Conservation (phyloP, 768 basidiomycete species). For the Gloeophyllum trabeum region DNA sequence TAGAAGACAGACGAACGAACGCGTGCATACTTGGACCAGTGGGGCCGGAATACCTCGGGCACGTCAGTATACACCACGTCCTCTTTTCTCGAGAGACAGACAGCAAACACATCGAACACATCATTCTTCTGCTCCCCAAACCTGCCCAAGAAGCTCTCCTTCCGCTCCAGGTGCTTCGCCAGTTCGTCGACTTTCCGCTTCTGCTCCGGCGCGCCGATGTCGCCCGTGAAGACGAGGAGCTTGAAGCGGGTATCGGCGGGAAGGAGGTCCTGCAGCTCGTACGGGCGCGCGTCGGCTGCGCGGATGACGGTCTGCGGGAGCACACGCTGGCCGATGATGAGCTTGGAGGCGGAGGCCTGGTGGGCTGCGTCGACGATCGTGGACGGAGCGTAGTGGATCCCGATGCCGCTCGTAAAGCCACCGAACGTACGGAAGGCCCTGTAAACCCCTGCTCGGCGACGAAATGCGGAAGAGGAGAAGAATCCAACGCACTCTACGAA, state of each 20-base stretch:
- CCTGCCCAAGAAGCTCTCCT: constrained; percentile 15
- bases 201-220: constrained; percentile 17
- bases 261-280: constrained; percentile 38
- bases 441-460: background rate
- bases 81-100: constrained; percentile 20
- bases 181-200: constrained; percentile 13
- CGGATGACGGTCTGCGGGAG: constrained; percentile 34
- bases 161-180: constrained; percentile 16
- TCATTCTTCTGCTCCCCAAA: constrained; percentile 15
- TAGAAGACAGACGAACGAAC: background rate
- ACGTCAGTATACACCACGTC: constrained; percentile 19
- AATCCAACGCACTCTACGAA: constrained; percentile 27
- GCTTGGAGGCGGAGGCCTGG: constrained; percentile 24
- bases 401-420: constrained; percentile 33
- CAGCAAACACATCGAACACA: constrained; percentile 19
- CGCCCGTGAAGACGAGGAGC: constrained; percentile 33
- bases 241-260: constrained; percentile 38
- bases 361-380: constrained; percentile 20
- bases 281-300: constrained; percentile 31
- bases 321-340: constrained; percentile 40
- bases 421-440: constrained; percentile 36
- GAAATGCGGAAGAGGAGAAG: background rate
- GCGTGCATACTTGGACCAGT: constrained; percentile 29
- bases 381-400: constrained; percentile 37
- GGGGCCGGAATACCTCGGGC: constrained; percentile 20